phyloP scores from a whole-genome alignment of 139 green algal genomes.

The Coelastrella sp. region DNA sequence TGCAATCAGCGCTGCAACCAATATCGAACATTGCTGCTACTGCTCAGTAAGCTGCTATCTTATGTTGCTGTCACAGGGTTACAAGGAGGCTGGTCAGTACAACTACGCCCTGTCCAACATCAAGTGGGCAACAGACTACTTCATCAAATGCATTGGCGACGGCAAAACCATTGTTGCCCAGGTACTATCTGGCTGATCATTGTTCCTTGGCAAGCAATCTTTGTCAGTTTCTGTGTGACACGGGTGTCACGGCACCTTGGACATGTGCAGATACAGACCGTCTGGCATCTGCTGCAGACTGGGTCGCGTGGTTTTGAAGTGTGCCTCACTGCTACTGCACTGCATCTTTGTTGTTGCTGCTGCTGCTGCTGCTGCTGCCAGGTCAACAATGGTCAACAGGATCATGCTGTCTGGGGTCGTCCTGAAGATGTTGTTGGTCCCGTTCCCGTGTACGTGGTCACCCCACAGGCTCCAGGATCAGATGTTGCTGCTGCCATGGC shows the following conservation, averaged over 20 bases:
- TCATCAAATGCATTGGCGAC: slow-evolving; percentile 56
- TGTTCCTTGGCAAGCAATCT: too few species aligned
- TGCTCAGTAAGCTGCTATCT: background rate
- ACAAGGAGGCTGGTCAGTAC: slow-evolving; percentile 47
- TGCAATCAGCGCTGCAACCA: too few species aligned
- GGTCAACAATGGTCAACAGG: slow-evolving; percentile 38
- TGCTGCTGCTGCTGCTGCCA: too few species aligned
- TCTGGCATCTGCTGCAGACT: too few species aligned
- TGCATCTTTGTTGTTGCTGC: too few species aligned
- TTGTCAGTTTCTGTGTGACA: too few species aligned
- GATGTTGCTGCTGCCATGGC: slow-evolving; percentile 48
- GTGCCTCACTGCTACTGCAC: too few species aligned
- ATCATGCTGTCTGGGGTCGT: slow-evolving; percentile 42
- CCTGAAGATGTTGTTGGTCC: slow-evolving; percentile 46
- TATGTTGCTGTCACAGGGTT: slow-evolving; percentile 25
- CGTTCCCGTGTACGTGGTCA: slow-evolving; percentile 48
- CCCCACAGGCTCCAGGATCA: slow-evolving; percentile 27
- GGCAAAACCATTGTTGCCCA: slow-evolving; percentile 25
- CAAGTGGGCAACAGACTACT: slow-evolving; percentile 66
- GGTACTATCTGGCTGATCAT: too few species aligned
- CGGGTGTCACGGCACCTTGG: too few species aligned
- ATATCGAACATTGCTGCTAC: background rate
- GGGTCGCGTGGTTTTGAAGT: too few species aligned
- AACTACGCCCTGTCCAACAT: slow-evolving; percentile 48
- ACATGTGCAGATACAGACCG: too few species aligned